Evolutionary conservation across 2,329 filamentous ascomycete species (phyloP).

Genomic region (Colletotrichum somersetense): DNA sequence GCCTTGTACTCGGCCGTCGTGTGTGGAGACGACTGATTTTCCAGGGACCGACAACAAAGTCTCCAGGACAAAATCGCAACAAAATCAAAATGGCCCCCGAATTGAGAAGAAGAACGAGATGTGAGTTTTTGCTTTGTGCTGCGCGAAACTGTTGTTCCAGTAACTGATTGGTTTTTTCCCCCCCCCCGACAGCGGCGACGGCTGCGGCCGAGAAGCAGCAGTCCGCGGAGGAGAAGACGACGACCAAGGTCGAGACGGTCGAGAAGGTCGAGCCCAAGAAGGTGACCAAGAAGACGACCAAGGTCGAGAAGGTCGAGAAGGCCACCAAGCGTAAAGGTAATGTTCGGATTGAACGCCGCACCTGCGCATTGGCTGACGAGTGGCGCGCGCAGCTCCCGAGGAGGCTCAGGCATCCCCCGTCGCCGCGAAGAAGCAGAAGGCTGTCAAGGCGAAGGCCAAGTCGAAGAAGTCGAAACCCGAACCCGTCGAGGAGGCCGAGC

Average conservation of each 20-base stretch:
- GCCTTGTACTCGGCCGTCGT: slow-evolving; percentile 25
- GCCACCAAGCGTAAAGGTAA: slow-evolving; percentile 55
- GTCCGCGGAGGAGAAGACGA: slow-evolving; percentile 46
- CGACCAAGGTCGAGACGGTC: slow-evolving; percentile 36
- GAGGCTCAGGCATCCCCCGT: slow-evolving; percentile 60
- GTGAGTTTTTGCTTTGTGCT: slow-evolving; percentile 36
- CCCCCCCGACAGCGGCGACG: slow-evolving; percentile 45
- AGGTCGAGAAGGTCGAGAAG: slow-evolving; percentile 48
- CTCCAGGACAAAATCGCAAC: slow-evolving; percentile 21
- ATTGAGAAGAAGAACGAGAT: slow-evolving; percentile 55
- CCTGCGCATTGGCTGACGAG: slow-evolving; percentile 44
- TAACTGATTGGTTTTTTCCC: neutral
- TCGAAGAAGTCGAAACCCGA: slow-evolving; percentile 59
- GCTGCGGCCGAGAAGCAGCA: slow-evolving; percentile 54
- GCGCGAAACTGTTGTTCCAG: fast-evolving
- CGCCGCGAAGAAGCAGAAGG: slow-evolving; percentile 60
- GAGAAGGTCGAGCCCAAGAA: slow-evolving; percentile 35
- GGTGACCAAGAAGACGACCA: slow-evolving; percentile 44
- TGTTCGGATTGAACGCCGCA: slow-evolving; percentile 15
- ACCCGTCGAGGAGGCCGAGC: slow-evolving; percentile 45
- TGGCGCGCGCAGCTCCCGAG: slow-evolving; percentile 53
- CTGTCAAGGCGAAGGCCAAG: slow-evolving; percentile 60
- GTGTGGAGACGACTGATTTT: slow-evolving; percentile 17
- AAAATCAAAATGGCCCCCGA: slow-evolving; percentile 58
- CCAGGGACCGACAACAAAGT: slow-evolving; percentile 23